Base-by-base conservation (phyloP, 148 eudicot species). In the Amaranthus palmeri region DNA sequence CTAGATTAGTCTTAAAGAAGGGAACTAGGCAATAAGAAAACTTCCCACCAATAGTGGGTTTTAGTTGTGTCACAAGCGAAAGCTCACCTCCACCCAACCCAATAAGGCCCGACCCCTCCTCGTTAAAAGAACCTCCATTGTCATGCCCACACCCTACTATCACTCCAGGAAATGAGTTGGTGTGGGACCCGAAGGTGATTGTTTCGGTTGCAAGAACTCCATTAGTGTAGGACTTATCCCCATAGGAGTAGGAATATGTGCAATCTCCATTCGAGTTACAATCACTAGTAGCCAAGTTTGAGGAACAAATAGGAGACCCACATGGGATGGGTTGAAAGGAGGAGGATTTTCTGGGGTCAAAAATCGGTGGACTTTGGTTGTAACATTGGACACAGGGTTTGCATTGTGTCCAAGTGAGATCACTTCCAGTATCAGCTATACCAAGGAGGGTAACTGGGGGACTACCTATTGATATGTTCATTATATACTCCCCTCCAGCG, bases 21-120 rank as follows among this genome's bases (percentile, higher is more conserved):
- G 86, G 88, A 3, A 67, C 67, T 36, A 88, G 73, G 46, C 86
- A 84, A n/a, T 88, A 81, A 0, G 86, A 81, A 60, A 88, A 88
- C 45, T 78, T 83, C 4, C 84, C 85, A 40, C 77, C 76, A 7
- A 88, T 76, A 0, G 71, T 43, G 12, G 74, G 53, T 3, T 66
- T 45, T 12, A 85, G 1, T 76, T 86, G 93, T 7, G 69, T 57
- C 36, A 83, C 69, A 11, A 88, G 74, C 3, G 93, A 88, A 49
- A 48, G 46, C 3, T 9, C 41, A 0, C 87, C 88, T 25, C 78
- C 78, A 7, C 88, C 90, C 7, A 88, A 81, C 4, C 88, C 90
- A 17, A 86, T 71, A 0, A 86, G 73, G n/a, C 91, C 88, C 1
- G 88, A 79, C 5, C 77, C 84, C 0, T 58, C 49, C 3, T 48